A percentile compares a stretch with the other conserved stretches of the same genome.
Evolutionary conservation across 179 eudicot genomes (phyloP).

Genomic region (Nepenthes alata): DNA sequence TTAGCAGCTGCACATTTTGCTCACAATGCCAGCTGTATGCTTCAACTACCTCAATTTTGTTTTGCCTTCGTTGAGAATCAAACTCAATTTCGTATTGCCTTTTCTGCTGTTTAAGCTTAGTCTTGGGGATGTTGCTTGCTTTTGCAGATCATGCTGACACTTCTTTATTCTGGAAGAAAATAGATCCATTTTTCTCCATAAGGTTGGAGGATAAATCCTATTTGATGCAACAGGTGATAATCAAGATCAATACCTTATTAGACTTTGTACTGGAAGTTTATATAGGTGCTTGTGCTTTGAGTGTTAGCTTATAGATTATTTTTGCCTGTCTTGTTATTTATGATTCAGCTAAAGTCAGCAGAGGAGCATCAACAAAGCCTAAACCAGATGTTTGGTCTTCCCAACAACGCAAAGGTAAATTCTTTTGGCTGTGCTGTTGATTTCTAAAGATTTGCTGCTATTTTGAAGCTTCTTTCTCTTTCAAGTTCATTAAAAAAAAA

Average conservation of each 20-base stretch:
- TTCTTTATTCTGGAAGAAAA: constrained; percentile 68
- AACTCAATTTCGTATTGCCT: background rate
- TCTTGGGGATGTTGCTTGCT: constrained; percentile 9
- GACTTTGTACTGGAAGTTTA: background rate
- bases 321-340: constrained; percentile 5
- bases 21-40: constrained; percentile 54
- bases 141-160: constrained; percentile 49
- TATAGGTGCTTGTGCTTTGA: constrained; percentile 1
- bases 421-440: background rate
- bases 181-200: constrained; percentile 50
- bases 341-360: constrained; percentile 37
- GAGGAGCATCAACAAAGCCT: constrained; percentile 32
- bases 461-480: background rate
- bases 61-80: background rate
- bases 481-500: background rate
- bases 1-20: constrained; percentile 61
- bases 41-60: constrained; percentile 1
- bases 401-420: constrained; percentile 22
- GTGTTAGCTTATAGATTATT: background rate
- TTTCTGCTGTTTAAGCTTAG: constrained; percentile 7
- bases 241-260: background rate
- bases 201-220: constrained; percentile 44
- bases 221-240: constrained; percentile 57
- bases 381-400: constrained; percentile 19
- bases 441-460: background rate